Evolutionary conservation across 169 alveolate species (phyloP).

Genomic region (Plasmodium cynomolgi): DNA sequence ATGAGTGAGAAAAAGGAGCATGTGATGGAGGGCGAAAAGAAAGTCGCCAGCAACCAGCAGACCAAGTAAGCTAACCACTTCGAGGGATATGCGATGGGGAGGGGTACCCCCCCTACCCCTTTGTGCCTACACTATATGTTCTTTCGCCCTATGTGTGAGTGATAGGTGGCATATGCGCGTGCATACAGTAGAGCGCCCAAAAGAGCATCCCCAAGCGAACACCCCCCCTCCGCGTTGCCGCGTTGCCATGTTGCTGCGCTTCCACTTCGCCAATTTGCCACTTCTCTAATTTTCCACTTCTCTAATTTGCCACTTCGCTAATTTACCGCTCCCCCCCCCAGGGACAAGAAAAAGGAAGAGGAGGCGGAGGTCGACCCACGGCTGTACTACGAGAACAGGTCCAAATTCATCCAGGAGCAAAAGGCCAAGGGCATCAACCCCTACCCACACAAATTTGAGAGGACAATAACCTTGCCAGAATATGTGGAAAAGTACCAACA

Average conservation of each 20-base stretch:
- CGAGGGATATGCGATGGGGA: neutral
- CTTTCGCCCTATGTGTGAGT: neutral
- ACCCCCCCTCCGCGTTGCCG: neutral
- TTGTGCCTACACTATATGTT: neutral
- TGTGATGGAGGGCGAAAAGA: constrained; percentile 1
- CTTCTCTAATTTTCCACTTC: neutral
- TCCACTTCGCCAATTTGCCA: neutral
- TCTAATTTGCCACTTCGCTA: neutral
- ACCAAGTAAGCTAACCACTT: neutral
- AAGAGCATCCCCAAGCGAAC: neutral
- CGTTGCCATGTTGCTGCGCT: neutral
- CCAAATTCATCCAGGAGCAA: constrained; percentile 78
- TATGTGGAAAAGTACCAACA: constrained; percentile 89
- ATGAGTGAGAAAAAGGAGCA: constrained; percentile 6
- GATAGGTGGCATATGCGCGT: neutral
- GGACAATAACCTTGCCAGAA: constrained; percentile 90
- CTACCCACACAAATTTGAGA: constrained; percentile 85
- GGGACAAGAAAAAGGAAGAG: constrained; percentile 68
- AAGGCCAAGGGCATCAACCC: constrained; percentile 78
- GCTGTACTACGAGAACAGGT: constrained; percentile 80
- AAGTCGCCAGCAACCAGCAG: neutral
- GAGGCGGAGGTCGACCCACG: constrained; percentile 82
- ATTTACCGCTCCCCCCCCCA: neutral
- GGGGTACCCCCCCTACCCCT: neutral
- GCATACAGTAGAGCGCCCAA: neutral